A percentile compares a stretch with the other conserved stretches of the same genome.
Evolutionary conservation across 495 filamentous ascomycete genomes (phyloP).

Genomic region (Tuber brumale): DNA sequence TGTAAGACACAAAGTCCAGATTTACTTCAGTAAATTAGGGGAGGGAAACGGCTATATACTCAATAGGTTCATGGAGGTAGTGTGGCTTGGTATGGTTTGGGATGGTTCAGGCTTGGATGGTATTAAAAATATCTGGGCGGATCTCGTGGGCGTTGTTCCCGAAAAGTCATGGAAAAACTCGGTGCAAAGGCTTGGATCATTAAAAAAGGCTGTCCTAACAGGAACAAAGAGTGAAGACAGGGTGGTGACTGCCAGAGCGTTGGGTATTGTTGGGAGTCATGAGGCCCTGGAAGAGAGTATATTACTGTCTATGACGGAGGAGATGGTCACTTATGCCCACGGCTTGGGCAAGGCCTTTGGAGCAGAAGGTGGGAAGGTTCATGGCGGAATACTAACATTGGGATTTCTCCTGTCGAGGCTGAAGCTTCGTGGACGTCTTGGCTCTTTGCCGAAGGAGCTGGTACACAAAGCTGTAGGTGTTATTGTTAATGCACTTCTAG

Average conservation of each 20-base stretch:
- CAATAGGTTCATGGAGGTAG: slow-evolving; percentile 48
- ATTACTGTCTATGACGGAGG: slow-evolving; percentile 45
- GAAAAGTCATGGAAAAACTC: slow-evolving; percentile 14
- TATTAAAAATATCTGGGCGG: slow-evolving; percentile 31
- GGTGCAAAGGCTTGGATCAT: slow-evolving; percentile 7
- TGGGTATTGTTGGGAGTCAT: slow-evolving; percentile 73
- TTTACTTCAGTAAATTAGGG: slow-evolving; percentile 45
- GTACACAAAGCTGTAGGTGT: slow-evolving; percentile 45
- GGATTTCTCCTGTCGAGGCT: slow-evolving; percentile 57
- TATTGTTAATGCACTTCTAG: slow-evolving; percentile 48
- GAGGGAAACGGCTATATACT: slow-evolving; percentile 39
- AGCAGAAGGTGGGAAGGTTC: slow-evolving; percentile 53
- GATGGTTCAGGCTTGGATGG: slow-evolving; percentile 44
- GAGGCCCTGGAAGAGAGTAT: slow-evolving; percentile 44
- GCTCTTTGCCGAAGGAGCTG: slow-evolving; percentile 41
- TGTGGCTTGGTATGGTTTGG: slow-evolving; percentile 55
- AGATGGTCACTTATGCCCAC: slow-evolving; percentile 46
- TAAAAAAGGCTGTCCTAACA: slow-evolving; percentile 17
- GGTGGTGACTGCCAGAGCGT: slow-evolving; percentile 57
- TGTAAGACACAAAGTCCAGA: slow-evolving; percentile 54
- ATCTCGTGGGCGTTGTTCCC: slow-evolving; percentile 33
- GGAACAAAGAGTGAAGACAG: slow-evolving; percentile 30
- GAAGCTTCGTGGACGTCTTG: slow-evolving; percentile 47
- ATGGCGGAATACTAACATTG: slow-evolving; percentile 55
- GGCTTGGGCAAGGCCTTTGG: slow-evolving; percentile 51